Evolutionary conservation across 139 green algal genomes (phyloP), one percentile per base, ranked within the genome.

Genomic region (Auxenochlorella protothecoides): DNA sequence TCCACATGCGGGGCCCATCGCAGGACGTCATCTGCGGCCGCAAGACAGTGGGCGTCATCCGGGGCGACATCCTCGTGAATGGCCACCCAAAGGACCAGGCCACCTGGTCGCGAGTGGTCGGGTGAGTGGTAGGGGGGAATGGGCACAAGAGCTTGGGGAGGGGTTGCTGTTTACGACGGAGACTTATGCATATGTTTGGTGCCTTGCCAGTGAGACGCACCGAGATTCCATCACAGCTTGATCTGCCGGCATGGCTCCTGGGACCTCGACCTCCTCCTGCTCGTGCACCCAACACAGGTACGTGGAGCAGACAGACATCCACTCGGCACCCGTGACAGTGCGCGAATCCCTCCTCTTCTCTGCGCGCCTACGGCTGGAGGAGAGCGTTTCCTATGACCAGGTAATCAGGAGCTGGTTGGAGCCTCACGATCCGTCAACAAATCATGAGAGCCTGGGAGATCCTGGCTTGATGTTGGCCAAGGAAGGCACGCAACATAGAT

Each of bases 31-130:
- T 94, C 7, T 84, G 86, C 12, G 85, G 87, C 4, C 76, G 88
- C 65, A 94, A 94, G 82, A 94, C 88, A 0, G 76, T 85, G 63
- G 89, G 89, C 16, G 51, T 80, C 4, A 85, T 92, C 64, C 72
- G 78, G 3, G 88, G 88, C 2, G 79, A 89, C 53, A 90, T 92
- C 65, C 76, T 88, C 6, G 78, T 86, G n/a, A 87, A 87, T 70
- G 53, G 70, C 10, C 79, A 87, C 68, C 84, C 85, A 55, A 89
- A 91, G 78, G 75, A 87, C 13, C 89, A 93, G 78, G 66, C 12
- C 10, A 81, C 79, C 11, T 95, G 89, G 80, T 78, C 79, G 0
- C 72, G 89, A 3, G 81, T 89, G 52, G 81, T 88, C 53, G 87
- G 87, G 59, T 91, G 84, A 68, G 76, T 86, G 13, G 80, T 74